Percentiles rank a stretch among this genome's conserved stretches.
These are phyloP conservation scores for Teratosphaeria zuluensis DNA, from an alignment of 2,329 filamentous ascomycete genomes.

Conservation along the genomic window DNA sequence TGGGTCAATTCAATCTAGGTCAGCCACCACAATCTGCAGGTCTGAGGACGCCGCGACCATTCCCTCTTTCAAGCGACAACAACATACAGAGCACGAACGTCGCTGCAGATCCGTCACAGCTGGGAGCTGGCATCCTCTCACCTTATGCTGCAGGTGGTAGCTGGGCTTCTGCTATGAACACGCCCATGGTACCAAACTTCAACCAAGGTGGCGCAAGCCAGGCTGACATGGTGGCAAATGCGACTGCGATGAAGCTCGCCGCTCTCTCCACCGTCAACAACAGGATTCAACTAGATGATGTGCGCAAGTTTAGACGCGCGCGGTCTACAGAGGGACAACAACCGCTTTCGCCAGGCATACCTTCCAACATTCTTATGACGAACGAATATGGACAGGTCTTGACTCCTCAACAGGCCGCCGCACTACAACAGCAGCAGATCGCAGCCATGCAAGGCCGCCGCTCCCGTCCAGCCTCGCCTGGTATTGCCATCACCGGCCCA, in stretches of 20 bases:
- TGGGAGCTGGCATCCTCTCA: constrained; percentile 64
- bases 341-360: constrained; percentile 52
- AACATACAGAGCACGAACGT: constrained; percentile 80
- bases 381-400: constrained; percentile 86
- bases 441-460: constrained; percentile 69
- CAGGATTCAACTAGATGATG: constrained; percentile 90
- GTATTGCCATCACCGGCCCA: constrained; percentile 64
- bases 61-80: constrained; percentile 53
- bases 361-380: constrained; percentile 71
- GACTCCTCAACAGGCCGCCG: constrained; percentile 46
- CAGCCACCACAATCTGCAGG: constrained; percentile 64
- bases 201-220: constrained; percentile 54
- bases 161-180: constrained; percentile 98
- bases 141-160: constrained; percentile 77
- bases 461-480: constrained; percentile 83
- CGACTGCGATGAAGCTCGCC: constrained; percentile 96
- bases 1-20: constrained; percentile 74
- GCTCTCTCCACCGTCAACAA: constrained; percentile 97
- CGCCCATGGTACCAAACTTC: constrained; percentile 87
- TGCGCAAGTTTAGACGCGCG: constrained; percentile 87
- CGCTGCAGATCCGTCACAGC: constrained; percentile 53
- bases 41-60: constrained; percentile 70
- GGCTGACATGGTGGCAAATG: constrained; percentile 97
- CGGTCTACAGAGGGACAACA: constrained; percentile 78
- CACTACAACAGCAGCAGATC: constrained; percentile 63